phyloP scores from a whole-genome alignment of 1,284 basidiomycete genomes.

The Grifola frondosa region DNA sequence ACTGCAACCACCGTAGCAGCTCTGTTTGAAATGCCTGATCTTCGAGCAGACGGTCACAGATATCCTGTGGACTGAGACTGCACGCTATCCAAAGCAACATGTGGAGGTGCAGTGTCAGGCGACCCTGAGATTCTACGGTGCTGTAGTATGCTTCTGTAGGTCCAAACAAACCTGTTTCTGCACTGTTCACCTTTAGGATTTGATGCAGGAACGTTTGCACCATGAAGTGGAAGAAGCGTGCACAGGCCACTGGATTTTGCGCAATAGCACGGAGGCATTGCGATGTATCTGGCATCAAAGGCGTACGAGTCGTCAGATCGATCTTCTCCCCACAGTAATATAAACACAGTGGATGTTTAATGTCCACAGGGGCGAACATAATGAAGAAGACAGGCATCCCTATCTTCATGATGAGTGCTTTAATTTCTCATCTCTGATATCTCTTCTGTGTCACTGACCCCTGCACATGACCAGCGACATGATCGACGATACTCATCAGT shows the following conservation, averaged over 20 bases:
- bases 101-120: conserved; percentile 11
- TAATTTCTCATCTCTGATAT: conserved; percentile 2
- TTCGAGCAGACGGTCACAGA: conserved; percentile 22
- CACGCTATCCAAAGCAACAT: conserved; percentile 31
- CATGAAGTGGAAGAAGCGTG: conserved; percentile 12
- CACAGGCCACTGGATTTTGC: conserved; percentile 11
- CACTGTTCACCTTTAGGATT: neutral
- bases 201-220: conserved; percentile 4
- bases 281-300: neutral
- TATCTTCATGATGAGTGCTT: neutral
- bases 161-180: conserved; percentile 1
- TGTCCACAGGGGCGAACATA: conserved; percentile 1
- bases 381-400: conserved; percentile 1
- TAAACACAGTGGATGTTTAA: conserved; percentile 9
- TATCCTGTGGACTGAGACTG: conserved; percentile 26
- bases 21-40: conserved; percentile 9
- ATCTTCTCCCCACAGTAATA: conserved; percentile 12
- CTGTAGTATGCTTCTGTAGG: conserved; percentile 7
- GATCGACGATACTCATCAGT: neutral
- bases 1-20: conserved; percentile 19
- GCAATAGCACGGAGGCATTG: conserved; percentile 5
- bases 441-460: neutral
- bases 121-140: conserved; percentile 11
- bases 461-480: neutral
- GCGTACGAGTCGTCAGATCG: neutral